Evolutionary conservation across 106 monocot genomes (phyloP), one percentile per base, ranked within the genome.

Genomic region (Posidonia australis): DNA sequence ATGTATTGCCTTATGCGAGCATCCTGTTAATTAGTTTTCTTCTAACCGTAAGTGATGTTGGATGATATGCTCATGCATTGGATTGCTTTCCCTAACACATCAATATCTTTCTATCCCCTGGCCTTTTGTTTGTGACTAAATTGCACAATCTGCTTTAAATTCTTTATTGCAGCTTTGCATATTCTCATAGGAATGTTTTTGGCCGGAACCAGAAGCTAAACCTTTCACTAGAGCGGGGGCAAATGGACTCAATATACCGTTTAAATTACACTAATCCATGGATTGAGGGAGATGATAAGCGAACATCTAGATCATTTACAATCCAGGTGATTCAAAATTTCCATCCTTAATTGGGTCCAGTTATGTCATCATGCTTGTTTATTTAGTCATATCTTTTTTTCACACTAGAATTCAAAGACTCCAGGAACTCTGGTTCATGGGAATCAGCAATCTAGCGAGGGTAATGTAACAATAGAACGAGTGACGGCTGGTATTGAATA

Each of bases 171-270:
- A 98, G 96, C 75, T 90, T 98, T 87, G 87, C 90, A 28, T 98
- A 98, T 83, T 98, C 90, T 14, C 90, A 98, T 77, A 82, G 96
- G 58, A 98, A 98, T 87, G 82, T 90, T 45, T 98, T 98, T 79
- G 96, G 87, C 72, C 80, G 82, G 69, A 98, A 98, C 55, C 87
- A 98, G 71, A 98, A 98, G 42, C 82, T 98, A 12, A 98, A 91
- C 72, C 79, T 98, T 74, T 98, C 96, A 51, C 23, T 98, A 53
- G 96, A 98, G 77, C 80, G 90, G 64, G 96, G 96, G 17, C 90
- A 98, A 76, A 79, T 98, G 61, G 96, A 98, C 62, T 98, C 96
- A 43, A 85, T 98, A 71, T 90, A 87, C 70, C 87, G 96, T 48
- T 54, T 98, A 55, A 98, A 98, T 75, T 98, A 87, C 62, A 98